phyloP scores from a whole-genome alignment of 1,284 basidiomycete genomes.

The Trametes polyzona region DNA sequence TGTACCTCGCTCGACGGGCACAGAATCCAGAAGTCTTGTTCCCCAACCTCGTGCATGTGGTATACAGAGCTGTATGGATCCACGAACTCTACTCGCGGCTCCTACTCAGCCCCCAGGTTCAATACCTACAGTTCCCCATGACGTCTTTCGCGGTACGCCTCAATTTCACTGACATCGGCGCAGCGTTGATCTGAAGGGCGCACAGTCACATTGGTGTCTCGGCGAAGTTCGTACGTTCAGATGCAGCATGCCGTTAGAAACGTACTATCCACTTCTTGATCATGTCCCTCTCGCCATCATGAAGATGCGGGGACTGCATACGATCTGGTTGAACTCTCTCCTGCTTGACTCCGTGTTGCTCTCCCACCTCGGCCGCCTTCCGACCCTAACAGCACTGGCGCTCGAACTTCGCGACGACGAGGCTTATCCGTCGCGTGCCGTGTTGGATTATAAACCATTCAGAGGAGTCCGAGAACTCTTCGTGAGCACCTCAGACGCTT shows the following conservation, averaged over 20 bases:
- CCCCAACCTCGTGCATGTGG: neutral
- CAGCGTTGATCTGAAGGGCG: neutral
- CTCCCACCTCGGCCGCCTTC: neutral
- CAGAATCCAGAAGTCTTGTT: neutral
- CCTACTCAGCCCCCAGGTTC: neutral
- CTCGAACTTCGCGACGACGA: neutral
- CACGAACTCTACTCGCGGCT: neutral
- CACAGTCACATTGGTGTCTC: too few relatives aligned
- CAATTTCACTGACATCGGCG: neutral
- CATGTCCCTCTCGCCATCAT: neutral
- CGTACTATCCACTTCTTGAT: neutral
- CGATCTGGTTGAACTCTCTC: neutral
- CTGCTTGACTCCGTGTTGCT: neutral
- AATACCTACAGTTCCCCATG: neutral
- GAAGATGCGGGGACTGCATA: neutral
- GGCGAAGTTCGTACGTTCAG: too few relatives aligned
- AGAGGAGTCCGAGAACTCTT: neutral
- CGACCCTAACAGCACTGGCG: neutral
- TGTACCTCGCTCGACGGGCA: neutral
- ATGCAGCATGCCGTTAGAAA: too few relatives aligned
- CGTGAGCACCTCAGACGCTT: neutral
- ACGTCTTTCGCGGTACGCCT: neutral
- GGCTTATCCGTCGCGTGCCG: neutral
- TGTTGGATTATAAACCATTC: neutral
- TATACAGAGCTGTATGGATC: neutral